Base-by-base conservation (phyloP, 2,329 filamentous ascomycete species). In the Monosporascus sp. region DNA sequence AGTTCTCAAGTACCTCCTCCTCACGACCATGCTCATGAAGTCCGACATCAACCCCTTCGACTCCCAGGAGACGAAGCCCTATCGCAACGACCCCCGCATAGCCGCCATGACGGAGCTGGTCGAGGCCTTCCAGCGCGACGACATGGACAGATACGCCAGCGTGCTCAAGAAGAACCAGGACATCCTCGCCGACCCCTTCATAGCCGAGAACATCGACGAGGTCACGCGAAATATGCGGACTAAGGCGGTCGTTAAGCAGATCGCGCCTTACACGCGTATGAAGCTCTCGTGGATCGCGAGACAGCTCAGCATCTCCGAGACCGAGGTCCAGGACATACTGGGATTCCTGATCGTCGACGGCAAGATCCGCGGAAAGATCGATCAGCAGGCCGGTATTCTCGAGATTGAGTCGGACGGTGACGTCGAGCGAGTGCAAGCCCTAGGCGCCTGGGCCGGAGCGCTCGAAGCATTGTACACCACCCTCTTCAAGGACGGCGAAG, bases 21-120 rank as follows among this genome's bases (percentile, higher is more conserved):
- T 99, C 55, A 93, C 93, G 25, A 97, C 93, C 43, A 97, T 99
- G 94, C 79, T 99, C 54, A 97, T 96, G 89, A 92, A 93, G 68
- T 97, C 93, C 41, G 85, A 95, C 70, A 99, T 99, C 81, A 97
- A 97, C 70, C 94, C 94, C 0, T 97, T 99, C 70, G 93, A 97
- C 72, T 97, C 92, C 8, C 94, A 97, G 70, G 94, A 99, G 75
- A 97, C 93, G 18, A 97, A 97, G 74, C 94, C 94, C 0, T 99
- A 99, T 78, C 93, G 91, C 73, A 93, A 89, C 61, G 93, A 99
- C 68, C 89, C 91, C 6, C 89, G 93, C 53, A 97, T 99, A 62
- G 88, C 90, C 2, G 93, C 91, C 62, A 99, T 99, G 93, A 97
- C 92, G 2, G 89, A 97, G 62, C 81, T 99, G 1, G 94, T 99